phyloP scores from a whole-genome alignment of 2,329 filamentous ascomycete species.

The Rhexocercosporidium sp. region DNA sequence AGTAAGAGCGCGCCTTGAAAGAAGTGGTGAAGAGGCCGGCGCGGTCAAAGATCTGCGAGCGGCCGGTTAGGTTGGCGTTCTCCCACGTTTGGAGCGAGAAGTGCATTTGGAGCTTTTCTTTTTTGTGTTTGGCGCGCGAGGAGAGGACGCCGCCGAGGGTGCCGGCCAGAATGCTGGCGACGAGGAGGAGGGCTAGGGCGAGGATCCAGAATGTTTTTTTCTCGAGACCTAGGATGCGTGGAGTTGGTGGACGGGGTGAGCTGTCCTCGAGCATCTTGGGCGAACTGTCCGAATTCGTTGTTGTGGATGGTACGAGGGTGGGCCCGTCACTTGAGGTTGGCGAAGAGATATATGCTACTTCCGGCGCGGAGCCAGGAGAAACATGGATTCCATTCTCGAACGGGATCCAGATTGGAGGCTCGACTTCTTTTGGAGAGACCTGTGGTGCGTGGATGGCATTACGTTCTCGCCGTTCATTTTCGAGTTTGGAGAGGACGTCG shows the following conservation, averaged over 20 bases:
- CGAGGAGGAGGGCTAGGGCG: background rate
- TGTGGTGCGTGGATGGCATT: background rate
- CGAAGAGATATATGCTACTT: background rate
- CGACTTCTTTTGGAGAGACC: background rate
- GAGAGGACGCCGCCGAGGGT: background rate
- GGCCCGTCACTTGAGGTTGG: background rate
- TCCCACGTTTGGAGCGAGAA: constrained; percentile 2
- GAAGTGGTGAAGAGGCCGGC: background rate
- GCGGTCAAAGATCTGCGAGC: background rate
- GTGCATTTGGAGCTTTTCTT: background rate
- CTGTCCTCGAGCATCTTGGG: background rate
- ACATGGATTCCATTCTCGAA: background rate
- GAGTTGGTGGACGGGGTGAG: background rate
- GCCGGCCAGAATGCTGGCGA: background rate
- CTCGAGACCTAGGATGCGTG: background rate
- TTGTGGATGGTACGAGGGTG: background rate
- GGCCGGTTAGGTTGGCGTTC: background rate
- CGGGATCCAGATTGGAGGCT: background rate
- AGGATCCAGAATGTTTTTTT: background rate
- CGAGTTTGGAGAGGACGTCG: background rate
- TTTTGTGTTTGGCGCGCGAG: background rate
- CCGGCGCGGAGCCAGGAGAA: background rate
- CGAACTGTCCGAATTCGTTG: background rate
- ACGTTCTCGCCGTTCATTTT: background rate
- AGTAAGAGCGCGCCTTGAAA: background rate